Conservation (phyloP, 2,329 filamentous ascomycete species). For the Hymenoscyphus scutula region DNA sequence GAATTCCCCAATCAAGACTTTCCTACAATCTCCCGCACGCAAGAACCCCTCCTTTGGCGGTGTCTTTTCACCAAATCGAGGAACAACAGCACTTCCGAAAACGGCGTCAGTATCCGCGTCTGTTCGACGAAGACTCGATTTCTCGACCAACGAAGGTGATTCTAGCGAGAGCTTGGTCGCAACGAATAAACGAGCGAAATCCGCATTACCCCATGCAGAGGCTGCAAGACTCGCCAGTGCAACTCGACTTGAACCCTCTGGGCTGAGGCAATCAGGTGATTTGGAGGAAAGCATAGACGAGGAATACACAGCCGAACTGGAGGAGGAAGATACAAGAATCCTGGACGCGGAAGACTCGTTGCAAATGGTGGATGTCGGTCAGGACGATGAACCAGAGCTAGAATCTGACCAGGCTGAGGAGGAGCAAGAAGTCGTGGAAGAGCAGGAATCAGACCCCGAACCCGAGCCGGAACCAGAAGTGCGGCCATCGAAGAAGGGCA, state of each 20-base stretch:
- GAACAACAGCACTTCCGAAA: slow-evolving; percentile 28
- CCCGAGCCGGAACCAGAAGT: slow-evolving; percentile 12
- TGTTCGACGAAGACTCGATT: slow-evolving; percentile 36
- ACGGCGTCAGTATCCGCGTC: slow-evolving; percentile 25
- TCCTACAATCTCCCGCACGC: slow-evolving; percentile 36
- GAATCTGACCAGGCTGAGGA: slow-evolving; percentile 17
- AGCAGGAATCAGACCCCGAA: slow-evolving; percentile 16
- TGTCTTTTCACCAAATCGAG: slow-evolving; percentile 32
- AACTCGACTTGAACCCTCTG: slow-evolving; percentile 20
- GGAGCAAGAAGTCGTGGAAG: slow-evolving; percentile 20
- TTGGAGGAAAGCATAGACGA: slow-evolving; percentile 25
- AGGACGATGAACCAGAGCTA: slow-evolving; percentile 36
- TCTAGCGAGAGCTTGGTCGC: slow-evolving; percentile 11
- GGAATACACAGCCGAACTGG: slow-evolving; percentile 35
- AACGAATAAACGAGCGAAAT: slow-evolving; percentile 23
- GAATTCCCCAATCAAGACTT: slow-evolving; percentile 38
- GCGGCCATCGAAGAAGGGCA: slow-evolving; percentile 25
- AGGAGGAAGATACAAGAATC: slow-evolving; percentile 54
- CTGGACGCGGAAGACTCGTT: slow-evolving; percentile 35
- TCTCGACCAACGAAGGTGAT: slow-evolving; percentile 29
- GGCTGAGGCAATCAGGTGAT: slow-evolving; percentile 9
- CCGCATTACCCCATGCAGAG: slow-evolving; percentile 18
- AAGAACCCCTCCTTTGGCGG: slow-evolving; percentile 35
- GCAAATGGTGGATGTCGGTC: slow-evolving; percentile 27
- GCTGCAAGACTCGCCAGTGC: slow-evolving; percentile 25